Evolutionary conservation across 352 stramenopile genomes (phyloP).

Genomic region (Phytopythium sindhum): DNA sequence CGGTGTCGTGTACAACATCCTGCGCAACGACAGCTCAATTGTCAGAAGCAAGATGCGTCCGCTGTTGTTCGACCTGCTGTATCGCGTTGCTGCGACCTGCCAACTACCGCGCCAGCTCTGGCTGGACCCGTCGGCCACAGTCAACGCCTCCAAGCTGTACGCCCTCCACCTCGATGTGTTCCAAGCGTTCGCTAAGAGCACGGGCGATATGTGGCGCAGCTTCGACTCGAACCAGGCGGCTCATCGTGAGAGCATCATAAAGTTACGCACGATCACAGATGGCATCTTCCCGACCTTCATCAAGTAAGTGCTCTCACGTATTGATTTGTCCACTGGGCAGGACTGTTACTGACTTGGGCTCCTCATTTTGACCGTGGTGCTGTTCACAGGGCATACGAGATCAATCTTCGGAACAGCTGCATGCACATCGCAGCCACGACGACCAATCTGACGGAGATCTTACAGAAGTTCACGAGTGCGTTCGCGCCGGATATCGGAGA

Average conservation of each 20-base stretch:
- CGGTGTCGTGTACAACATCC: constrained; percentile 52
- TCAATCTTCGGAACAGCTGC: constrained; percentile 59
- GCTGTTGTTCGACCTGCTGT: constrained; percentile 42
- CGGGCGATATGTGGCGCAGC: constrained; percentile 34
- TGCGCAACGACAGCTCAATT: constrained; percentile 33
- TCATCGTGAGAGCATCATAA: constrained; percentile 27
- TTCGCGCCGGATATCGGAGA: neutral
- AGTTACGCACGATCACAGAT: constrained; percentile 55
- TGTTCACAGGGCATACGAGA: constrained; percentile 54
- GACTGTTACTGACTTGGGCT: constrained; percentile 7
- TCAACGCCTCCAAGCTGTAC: constrained; percentile 27
- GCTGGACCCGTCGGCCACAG: neutral
- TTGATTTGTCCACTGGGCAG: neutral
- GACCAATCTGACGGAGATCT: constrained; percentile 15
- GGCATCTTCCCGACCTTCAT: constrained; percentile 68
- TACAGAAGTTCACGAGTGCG: constrained; percentile 3
- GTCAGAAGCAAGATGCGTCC: constrained; percentile 52
- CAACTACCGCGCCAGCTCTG: constrained; percentile 25
- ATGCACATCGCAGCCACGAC: constrained; percentile 44
- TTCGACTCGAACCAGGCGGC: constrained; percentile 8
- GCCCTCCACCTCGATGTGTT: constrained; percentile 70
- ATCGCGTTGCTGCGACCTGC: constrained; percentile 29
- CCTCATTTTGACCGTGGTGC: neutral
- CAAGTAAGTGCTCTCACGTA: constrained; percentile 37
- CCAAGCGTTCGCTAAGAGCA: constrained; percentile 51